phyloP scores from a whole-genome alignment of 805 yeast species.

The Saturnispora kantuleensis region DNA sequence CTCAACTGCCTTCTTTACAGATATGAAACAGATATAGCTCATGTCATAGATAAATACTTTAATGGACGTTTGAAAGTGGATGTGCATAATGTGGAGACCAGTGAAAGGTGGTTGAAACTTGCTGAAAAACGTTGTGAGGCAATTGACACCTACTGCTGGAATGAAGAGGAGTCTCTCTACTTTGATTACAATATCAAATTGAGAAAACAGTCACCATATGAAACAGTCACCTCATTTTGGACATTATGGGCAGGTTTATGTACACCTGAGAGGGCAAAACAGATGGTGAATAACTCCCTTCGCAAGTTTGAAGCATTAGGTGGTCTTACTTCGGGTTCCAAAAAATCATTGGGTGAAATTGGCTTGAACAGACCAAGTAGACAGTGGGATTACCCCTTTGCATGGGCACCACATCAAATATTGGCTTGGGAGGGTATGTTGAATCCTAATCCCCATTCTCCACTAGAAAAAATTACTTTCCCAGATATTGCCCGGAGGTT shows the following conservation, averaged over 20 bases:
- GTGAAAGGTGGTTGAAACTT: conserved; percentile 50
- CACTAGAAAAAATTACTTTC: conserved; percentile 7
- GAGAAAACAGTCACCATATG: conserved; percentile 51
- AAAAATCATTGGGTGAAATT: conserved; percentile 60
- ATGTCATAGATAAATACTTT: conserved; percentile 46
- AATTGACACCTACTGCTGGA: conserved; percentile 73
- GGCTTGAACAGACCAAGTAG: conserved; percentile 69
- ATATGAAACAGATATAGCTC: conserved; percentile 80
- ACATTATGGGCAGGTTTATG: conserved; percentile 81
- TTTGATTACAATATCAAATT: conserved; percentile 71
- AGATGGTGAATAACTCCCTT: conserved; percentile 47
- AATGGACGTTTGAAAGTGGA: conserved; percentile 32
- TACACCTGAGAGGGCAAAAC: conserved; percentile 53
- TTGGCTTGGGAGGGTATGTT: conserved; percentile 82
- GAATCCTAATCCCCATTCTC: conserved; percentile 50
- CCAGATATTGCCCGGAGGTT: conserved; percentile 55
- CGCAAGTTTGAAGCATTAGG: conserved; percentile 75
- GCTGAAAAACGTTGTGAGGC: conserved; percentile 45
- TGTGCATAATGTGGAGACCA: conserved; percentile 30
- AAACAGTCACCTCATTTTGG: conserved; percentile 87
- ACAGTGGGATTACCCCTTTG: conserved; percentile 97
- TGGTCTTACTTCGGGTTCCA: conserved; percentile 81
- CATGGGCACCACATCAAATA: conserved; percentile 99
- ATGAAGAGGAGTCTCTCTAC: conserved; percentile 63
- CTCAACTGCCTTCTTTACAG: conserved; percentile 77